Percentiles rank a stretch among this genome's conserved stretches.
phyloP scores from a whole-genome alignment of 306 rosid species.

The Cicer chorassanicum region DNA sequence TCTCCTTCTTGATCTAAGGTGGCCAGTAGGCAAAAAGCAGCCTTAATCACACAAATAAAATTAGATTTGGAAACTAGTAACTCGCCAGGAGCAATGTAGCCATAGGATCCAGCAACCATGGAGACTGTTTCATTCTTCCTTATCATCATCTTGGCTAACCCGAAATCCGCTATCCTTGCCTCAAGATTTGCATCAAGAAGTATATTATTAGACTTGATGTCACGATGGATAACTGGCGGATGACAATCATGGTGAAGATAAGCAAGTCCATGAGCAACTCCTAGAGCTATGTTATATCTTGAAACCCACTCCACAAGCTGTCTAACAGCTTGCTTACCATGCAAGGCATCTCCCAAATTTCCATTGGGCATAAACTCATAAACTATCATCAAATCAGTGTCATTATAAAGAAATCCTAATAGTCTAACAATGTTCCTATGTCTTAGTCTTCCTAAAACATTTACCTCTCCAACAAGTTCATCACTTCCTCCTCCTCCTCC shows the following conservation, averaged over 20 bases:
- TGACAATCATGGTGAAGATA: conserved; percentile 96
- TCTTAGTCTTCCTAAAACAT: conserved; percentile 81
- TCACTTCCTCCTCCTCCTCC: conserved; percentile 66
- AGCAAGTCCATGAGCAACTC: conserved; percentile 91
- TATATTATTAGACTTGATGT: conserved; percentile 87
- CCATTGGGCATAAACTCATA: conserved; percentile 94
- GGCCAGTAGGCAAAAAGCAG: not conserved
- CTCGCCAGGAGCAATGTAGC: conserved; percentile 98
- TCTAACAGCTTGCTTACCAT: conserved; percentile 67
- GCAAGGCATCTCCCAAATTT: conserved; percentile 89
- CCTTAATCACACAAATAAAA: conserved; percentile 15
- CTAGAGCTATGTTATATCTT: conserved; percentile 84
- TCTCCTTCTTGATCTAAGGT: not conserved
- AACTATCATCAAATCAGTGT: conserved; percentile 76
- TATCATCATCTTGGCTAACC: conserved; percentile 91
- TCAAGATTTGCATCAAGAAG: conserved; percentile 90
- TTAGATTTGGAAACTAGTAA: conserved; percentile 27
- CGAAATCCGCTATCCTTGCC: conserved; percentile 90
- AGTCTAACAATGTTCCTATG: conserved; percentile 92
- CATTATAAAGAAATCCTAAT: conserved; percentile 78
- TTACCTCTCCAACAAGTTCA: conserved; percentile 90
- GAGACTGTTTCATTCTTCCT: conserved; percentile 90
- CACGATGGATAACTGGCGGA: conserved; percentile 90
- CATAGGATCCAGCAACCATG: conserved; percentile 95
- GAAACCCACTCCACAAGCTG: conserved; percentile 93